phyloP scores from a whole-genome alignment of 345 rosid species.

The Eucalyptus decipiens region DNA sequence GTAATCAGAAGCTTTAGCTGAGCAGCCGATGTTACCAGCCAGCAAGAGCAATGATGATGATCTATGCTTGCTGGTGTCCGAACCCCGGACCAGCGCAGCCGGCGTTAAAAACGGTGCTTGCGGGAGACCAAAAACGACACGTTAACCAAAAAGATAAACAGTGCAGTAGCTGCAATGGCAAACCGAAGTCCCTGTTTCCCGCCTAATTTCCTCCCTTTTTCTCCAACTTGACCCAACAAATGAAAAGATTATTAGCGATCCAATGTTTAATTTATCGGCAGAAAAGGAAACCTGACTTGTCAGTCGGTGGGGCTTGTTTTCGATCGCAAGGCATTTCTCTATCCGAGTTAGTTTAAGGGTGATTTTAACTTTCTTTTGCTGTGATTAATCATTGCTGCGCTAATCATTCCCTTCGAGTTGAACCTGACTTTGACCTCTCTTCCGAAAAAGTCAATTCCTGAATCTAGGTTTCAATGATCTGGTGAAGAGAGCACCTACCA shows the following conservation, averaged over 20 bases:
- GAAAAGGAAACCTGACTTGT: not conserved
- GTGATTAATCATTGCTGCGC: not conserved
- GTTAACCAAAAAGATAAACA: not conserved
- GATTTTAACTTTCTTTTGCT: not conserved
- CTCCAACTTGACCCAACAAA: not conserved
- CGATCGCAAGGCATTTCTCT: not conserved
- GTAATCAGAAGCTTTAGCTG: not conserved
- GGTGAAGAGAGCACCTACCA: not conserved
- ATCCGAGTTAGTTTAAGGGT: not conserved
- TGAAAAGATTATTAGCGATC: not conserved
- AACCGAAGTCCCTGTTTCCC: not conserved
- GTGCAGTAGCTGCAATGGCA: not conserved
- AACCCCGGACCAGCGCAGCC: not conserved
- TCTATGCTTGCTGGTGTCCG: not conserved
- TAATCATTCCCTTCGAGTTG: not conserved
- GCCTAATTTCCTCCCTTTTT: not conserved
- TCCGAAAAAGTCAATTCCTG: not conserved
- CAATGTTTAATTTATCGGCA: not conserved
- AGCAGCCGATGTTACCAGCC: not conserved
- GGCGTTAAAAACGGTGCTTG: not conserved
- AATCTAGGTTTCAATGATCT: not conserved
- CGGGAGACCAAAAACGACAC: not conserved
- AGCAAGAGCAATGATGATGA: not conserved
- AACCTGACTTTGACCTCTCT: not conserved
- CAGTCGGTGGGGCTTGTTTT: not conserved